These are phyloP conservation scores for Dimocarpus longan DNA, from an alignment of 345 rosid species.

Conservation along the genomic window DNA sequence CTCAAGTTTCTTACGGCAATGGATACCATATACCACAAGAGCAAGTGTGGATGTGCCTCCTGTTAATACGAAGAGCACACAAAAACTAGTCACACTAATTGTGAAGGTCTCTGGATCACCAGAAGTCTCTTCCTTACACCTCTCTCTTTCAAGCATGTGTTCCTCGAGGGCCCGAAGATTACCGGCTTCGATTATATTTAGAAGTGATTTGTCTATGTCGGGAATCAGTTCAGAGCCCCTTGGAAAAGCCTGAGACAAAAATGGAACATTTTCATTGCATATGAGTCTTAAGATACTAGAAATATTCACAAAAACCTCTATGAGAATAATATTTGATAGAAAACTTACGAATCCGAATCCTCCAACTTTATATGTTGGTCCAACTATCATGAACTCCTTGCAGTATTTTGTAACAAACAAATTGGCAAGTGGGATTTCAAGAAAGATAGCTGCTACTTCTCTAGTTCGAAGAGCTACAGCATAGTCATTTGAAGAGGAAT, in stretches of 20 bases:
- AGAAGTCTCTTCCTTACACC: not conserved
- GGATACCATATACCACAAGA: not conserved
- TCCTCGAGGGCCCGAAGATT: conserved; percentile 1
- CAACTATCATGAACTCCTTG: conserved; percentile 7
- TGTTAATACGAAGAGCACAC: conserved; percentile 17
- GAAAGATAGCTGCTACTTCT: conserved; percentile 23
- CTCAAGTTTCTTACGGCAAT: not conserved
- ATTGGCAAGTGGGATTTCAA: conserved; percentile 24
- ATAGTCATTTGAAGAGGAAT: not conserved
- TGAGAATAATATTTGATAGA: not conserved
- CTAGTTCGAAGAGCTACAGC: not conserved
- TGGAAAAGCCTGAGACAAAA: too few relatives aligned
- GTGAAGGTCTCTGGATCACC: conserved; percentile 11
- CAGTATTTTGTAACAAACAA: conserved; percentile 18
- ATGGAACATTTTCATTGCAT: too few relatives aligned
- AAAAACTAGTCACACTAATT: conserved; percentile 3
- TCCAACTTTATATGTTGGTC: conserved; percentile 23
- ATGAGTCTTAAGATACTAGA: too few relatives aligned
- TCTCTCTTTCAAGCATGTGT: not conserved
- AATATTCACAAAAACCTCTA: not conserved
- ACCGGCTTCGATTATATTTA: conserved; percentile 15
- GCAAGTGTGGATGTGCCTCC: conserved; percentile 19
- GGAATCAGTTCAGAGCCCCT: too few relatives aligned
- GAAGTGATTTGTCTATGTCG: conserved; percentile 4
- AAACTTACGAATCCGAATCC: conserved; percentile 30